phyloP scores from a whole-genome alignment of 305 asterid species.

The Solanum hybrid region DNA sequence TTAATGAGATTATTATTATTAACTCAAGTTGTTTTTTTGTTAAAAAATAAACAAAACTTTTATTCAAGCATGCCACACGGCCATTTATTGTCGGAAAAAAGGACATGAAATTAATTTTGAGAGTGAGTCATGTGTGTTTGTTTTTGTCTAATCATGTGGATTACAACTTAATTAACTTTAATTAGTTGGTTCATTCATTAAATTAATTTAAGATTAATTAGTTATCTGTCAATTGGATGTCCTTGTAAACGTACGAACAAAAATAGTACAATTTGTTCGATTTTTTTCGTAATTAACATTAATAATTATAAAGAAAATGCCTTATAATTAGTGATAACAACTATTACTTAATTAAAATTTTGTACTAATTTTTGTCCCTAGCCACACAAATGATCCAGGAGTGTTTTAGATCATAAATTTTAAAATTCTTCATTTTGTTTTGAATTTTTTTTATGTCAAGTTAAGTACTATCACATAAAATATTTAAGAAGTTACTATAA shows the following conservation, averaged over 20 bases:
- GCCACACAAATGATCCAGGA: background rate
- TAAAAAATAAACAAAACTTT: background rate
- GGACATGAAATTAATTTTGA: background rate
- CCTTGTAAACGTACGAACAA: background rate
- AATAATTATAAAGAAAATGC: background rate
- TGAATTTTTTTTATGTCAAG: background rate
- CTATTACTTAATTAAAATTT: too few relatives aligned
- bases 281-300: background rate
- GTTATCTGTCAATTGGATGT: background rate
- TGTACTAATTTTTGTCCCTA: background rate
- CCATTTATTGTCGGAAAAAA: conserved; percentile 1
- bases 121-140: background rate
- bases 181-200: background rate
- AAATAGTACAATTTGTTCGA: background rate
- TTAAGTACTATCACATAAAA: background rate
- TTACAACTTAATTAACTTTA: background rate
- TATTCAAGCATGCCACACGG: background rate
- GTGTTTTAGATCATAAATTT: background rate
- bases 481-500: background rate
- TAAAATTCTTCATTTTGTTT: too few relatives aligned
- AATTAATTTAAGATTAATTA: background rate
- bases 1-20: background rate
- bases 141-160: conserved; percentile 1
- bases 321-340: background rate
- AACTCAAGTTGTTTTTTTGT: background rate